A percentile compares a stretch with the other conserved stretches of the same genome.
Conservation (phyloP, 129 eudicot species). For the Flaveria sonorensis region DNA sequence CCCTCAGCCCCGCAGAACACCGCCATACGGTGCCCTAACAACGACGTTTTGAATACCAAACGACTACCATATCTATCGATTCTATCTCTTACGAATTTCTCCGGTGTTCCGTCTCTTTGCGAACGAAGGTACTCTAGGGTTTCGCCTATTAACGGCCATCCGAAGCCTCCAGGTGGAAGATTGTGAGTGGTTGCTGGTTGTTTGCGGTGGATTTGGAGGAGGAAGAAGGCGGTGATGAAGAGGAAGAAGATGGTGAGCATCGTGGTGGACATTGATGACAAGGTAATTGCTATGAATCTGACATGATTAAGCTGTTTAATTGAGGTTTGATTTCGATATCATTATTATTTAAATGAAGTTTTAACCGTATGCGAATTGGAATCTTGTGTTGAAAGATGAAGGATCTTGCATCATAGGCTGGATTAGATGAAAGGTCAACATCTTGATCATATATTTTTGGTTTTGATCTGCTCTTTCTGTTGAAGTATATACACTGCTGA, state of each 20-base stretch:
- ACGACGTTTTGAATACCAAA: slow-evolving; percentile 46
- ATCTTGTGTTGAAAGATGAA: not conserved
- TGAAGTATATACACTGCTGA: too few relatives aligned
- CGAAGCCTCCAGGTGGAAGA: slow-evolving; percentile 34
- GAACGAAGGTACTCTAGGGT: slow-evolving; percentile 3
- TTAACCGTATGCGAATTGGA: not conserved
- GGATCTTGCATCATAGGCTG: not conserved
- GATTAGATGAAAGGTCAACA: slow-evolving; percentile 1
- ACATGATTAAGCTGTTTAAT: not conserved
- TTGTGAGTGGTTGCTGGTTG: not conserved
- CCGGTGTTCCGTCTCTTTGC: slow-evolving; percentile 16
- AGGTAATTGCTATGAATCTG: too few relatives aligned
- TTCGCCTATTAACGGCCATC: slow-evolving; percentile 30
- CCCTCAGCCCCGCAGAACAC: slow-evolving; percentile 47
- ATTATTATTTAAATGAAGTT: not conserved
- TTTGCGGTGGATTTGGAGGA: not conserved
- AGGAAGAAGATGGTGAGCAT: not conserved
- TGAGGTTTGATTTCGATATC: not conserved
- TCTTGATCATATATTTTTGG: not conserved
- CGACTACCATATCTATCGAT: slow-evolving; percentile 25
- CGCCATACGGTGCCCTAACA: slow-evolving; percentile 36
- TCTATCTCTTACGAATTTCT: slow-evolving; percentile 31
- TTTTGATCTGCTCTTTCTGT: too few relatives aligned
- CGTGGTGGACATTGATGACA: not conserved
- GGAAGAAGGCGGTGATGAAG: not conserved